Percentiles rank a stretch among this genome's conserved stretches.
Evolutionary conservation across 768 basidiomycete species (phyloP).

Genomic region (Mycena galopus): DNA sequence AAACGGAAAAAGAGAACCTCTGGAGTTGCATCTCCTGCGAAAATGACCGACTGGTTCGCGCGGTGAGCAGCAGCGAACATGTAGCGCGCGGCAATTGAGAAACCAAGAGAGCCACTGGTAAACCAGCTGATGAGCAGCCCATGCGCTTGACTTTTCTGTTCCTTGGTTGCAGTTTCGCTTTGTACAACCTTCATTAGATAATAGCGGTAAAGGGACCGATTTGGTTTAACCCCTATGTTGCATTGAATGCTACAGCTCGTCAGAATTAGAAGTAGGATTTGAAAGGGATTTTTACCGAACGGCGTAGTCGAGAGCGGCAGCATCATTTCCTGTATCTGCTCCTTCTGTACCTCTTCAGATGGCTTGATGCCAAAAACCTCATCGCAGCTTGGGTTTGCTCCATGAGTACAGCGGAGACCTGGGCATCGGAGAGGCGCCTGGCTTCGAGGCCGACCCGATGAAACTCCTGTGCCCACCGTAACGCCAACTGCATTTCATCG

Average conservation of each 20-base stretch:
- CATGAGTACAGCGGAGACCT: not conserved
- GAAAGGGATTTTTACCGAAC: slow-evolving; percentile 14
- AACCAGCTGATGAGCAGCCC: slow-evolving; percentile 31
- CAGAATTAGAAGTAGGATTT: not conserved
- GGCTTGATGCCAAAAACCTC: slow-evolving; percentile 3
- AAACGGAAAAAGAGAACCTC: slow-evolving; percentile 40
- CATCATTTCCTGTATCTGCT: slow-evolving; percentile 23
- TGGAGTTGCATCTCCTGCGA: slow-evolving; percentile 28
- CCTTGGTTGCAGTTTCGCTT: not conserved
- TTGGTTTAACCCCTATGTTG: slow-evolving; percentile 11
- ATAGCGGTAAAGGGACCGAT: slow-evolving; percentile 12
- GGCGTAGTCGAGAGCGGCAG: slow-evolving; percentile 25
- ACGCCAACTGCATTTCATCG: not conserved
- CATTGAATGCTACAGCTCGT: slow-evolving; percentile 20
- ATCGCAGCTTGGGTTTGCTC: not conserved
- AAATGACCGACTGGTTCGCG: slow-evolving; percentile 35
- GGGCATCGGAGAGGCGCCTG: not conserved
- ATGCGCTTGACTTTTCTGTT: slow-evolving; percentile 22
- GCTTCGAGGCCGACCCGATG: not conserved
- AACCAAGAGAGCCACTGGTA: not conserved
- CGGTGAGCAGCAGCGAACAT: slow-evolving; percentile 33
- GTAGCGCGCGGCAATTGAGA: slow-evolving; percentile 2
- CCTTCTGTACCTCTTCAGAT: slow-evolving; percentile 13
- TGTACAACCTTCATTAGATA: slow-evolving; percentile 30
- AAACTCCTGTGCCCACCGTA: not conserved